Percentiles rank a stretch among this genome's conserved stretches.
Evolutionary conservation across 768 basidiomycete genomes (phyloP).

Genomic region (Hericium alpestre): DNA sequence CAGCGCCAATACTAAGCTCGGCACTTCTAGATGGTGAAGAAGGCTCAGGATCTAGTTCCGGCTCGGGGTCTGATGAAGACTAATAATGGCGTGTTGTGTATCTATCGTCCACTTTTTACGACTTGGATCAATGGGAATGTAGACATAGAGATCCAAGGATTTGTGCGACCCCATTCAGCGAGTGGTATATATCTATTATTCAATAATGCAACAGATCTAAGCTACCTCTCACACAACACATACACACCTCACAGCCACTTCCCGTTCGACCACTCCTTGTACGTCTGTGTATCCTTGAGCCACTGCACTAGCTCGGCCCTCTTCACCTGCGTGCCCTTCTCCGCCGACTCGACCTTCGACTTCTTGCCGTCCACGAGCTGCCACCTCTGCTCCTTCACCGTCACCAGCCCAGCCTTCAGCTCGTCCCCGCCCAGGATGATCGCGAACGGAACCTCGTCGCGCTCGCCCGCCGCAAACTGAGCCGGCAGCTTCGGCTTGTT

Average conservation of each 20-base stretch:
- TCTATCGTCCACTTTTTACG: no score
- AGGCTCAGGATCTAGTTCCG: neutral
- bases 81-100: neutral
- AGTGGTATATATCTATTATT: no score
- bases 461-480: conserved; percentile 87
- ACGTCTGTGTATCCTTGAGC: conserved; percentile 22
- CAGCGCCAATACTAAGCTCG: neutral
- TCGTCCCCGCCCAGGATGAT: conserved; percentile 87
- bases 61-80: neutral
- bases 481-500: conserved; percentile 78
- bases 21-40: neutral
- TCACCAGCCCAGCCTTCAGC: conserved; percentile 71
- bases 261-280: conserved; percentile 23
- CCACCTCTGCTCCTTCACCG: conserved; percentile 89
- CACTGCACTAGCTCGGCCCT: conserved; percentile 24
- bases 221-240: neutral
- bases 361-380: conserved; percentile 65
- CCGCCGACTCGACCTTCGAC: conserved; percentile 37
- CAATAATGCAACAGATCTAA: no score
- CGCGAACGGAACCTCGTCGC: conserved; percentile 86
- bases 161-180: no score
- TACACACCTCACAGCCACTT: neutral
- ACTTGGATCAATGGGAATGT: neutral
- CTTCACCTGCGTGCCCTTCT: conserved; percentile 37
- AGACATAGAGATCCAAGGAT: neutral